Conservation (phyloP, 768 basidiomycete genomes). For the Hemileccinum impolitum region DNA sequence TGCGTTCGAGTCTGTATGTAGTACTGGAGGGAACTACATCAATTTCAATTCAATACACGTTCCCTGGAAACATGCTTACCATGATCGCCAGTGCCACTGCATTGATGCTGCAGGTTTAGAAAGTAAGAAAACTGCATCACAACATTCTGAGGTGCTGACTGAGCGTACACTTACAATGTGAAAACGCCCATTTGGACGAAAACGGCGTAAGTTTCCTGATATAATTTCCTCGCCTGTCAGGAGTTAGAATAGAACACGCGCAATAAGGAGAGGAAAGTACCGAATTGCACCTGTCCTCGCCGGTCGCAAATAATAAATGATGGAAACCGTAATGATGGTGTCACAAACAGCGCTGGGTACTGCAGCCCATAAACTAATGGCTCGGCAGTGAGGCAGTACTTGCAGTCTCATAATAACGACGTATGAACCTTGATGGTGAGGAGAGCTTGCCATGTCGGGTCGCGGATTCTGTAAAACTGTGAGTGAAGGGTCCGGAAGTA, state of each 20-base stretch:
- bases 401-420: background rate
- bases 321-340: conserved; percentile 14
- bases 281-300: conserved; percentile 3
- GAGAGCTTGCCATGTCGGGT: conserved; percentile 5
- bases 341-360: conserved; percentile 22
- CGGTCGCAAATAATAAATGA: conserved; percentile 16
- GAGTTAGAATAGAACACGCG: background rate
- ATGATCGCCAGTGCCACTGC: conserved; percentile 6
- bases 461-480: conserved; percentile 5
- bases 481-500: background rate
- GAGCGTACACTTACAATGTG: conserved; percentile 9
- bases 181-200: conserved; percentile 21
- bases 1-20: conserved; percentile 11
- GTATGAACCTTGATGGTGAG: conserved; percentile 3
- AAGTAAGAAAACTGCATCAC: background rate
- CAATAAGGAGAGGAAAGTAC: background rate
- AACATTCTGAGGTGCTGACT: background rate
- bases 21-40: conserved; percentile 7
- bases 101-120: conserved; percentile 16
- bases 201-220: conserved; percentile 11
- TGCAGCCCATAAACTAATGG: conserved; percentile 6
- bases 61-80: conserved; percentile 4
- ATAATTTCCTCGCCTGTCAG: conserved; percentile 6
- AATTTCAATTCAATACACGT: background rate
- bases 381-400: background rate